Percentiles rank a stretch among this genome's conserved stretches.
phyloP scores from a whole-genome alignment of 805 yeast species.

The Candida caryicola region DNA sequence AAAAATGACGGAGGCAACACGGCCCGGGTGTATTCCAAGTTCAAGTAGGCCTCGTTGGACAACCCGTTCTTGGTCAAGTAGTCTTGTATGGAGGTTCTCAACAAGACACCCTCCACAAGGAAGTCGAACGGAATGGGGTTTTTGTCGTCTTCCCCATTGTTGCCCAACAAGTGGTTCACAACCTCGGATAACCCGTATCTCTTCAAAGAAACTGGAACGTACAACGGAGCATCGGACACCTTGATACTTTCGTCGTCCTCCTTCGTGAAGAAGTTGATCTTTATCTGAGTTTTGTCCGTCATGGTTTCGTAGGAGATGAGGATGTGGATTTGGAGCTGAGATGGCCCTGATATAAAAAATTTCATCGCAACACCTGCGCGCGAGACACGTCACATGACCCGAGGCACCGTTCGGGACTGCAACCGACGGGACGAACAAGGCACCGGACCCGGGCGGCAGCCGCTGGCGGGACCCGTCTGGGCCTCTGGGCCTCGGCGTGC shows the following conservation, averaged over 20 bases:
- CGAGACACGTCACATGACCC: background rate
- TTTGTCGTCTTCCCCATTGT: conserved; percentile 39
- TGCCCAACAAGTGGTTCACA: conserved; percentile 78
- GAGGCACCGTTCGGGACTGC: background rate
- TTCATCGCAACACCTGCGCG: conserved; percentile 1
- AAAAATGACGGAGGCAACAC: conserved; percentile 91
- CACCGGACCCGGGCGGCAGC: too few relatives aligned
- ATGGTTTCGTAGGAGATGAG: conserved; percentile 10
- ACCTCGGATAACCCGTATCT: conserved; percentile 93
- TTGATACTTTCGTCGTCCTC: conserved; percentile 74
- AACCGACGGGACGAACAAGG: background rate
- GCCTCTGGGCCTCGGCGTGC: too few relatives aligned
- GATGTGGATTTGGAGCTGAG: background rate
- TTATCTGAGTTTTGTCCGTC: conserved; percentile 59
- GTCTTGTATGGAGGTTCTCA: conserved; percentile 76
- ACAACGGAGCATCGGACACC: conserved; percentile 74
- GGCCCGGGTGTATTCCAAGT: conserved; percentile 87
- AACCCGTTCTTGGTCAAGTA: conserved; percentile 75
- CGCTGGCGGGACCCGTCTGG: too few relatives aligned
- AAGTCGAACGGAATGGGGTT: conserved; percentile 87
- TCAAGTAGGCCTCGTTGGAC: conserved; percentile 75
- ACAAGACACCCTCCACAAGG: conserved; percentile 76
- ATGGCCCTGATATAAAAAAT: background rate
- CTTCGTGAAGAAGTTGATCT: conserved; percentile 80
- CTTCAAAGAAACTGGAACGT: conserved; percentile 81